Evolutionary conservation across 352 stramenopile species (phyloP).

Genomic region (Phytopythium helicoides): DNA sequence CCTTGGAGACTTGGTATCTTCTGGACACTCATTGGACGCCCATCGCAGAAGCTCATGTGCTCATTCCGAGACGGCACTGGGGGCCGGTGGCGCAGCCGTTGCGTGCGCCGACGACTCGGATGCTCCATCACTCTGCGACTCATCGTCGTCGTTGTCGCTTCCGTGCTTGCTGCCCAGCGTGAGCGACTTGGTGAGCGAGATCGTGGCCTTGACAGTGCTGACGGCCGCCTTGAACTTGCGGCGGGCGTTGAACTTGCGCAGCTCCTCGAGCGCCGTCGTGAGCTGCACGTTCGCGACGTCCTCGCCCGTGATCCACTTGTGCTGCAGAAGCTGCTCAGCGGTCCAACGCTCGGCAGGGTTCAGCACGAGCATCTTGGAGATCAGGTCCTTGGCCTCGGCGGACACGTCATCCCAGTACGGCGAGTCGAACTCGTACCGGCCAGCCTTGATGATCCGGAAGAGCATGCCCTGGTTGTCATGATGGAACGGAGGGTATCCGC

Average conservation of each 20-base stretch:
- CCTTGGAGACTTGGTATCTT: not conserved
- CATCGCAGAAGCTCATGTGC: not conserved
- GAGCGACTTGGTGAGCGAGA: conserved; percentile 73
- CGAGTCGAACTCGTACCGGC: conserved; percentile 70
- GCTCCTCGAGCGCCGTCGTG: conserved; percentile 81
- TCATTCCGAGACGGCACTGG: not conserved
- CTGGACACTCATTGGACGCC: not conserved
- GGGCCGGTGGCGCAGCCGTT: conserved; percentile 6
- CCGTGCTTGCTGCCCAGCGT: conserved; percentile 30
- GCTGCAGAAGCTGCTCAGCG: conserved; percentile 59
- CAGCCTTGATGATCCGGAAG: conserved; percentile 74
- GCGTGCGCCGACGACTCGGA: conserved; percentile 7
- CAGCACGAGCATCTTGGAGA: conserved; percentile 87
- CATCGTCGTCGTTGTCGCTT: conserved; percentile 17
- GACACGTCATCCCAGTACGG: conserved; percentile 84
- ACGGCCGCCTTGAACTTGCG: conserved; percentile 93
- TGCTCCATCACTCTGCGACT: conserved; percentile 12
- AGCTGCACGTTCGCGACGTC: conserved; percentile 73
- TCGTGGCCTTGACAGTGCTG: conserved; percentile 85
- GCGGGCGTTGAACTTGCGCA: conserved; percentile 93
- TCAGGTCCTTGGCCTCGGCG: conserved; percentile 82
- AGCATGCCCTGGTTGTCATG: conserved; percentile 90
- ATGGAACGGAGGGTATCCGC: conserved; percentile 85
- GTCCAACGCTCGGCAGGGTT: conserved; percentile 81
- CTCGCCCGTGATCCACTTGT: conserved; percentile 89